Evolutionary conservation across 139 green algal species (phyloP).

Genomic region (Dunaliella primolecta): DNA sequence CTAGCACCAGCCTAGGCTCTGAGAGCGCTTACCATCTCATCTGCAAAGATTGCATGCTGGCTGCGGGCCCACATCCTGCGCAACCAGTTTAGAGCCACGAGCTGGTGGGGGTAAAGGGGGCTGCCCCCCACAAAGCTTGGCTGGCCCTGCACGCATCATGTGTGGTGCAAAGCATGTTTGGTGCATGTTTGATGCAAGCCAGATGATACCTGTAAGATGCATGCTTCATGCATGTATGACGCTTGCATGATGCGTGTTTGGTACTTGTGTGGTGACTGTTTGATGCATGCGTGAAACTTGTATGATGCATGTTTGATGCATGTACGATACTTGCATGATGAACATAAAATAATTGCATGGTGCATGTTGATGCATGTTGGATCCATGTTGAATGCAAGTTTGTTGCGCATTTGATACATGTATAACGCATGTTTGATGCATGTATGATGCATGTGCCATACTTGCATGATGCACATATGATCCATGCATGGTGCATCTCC

Average conservation of each 20-base stretch:
- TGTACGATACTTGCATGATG: background rate
- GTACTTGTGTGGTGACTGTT: too few relatives aligned
- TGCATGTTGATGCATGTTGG: background rate
- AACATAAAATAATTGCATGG: background rate
- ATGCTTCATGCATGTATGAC: background rate
- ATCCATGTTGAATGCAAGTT: too few relatives aligned
- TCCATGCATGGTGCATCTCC: too few relatives aligned
- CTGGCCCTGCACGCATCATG: conserved; percentile 17
- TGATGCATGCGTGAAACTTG: too few relatives aligned
- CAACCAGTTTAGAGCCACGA: conserved; percentile 69
- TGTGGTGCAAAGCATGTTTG: background rate
- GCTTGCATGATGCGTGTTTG: background rate
- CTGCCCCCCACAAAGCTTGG: conserved; percentile 36
- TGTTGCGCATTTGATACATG: too few relatives aligned
- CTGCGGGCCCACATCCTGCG: conserved; percentile 52
- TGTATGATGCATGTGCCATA: too few relatives aligned
- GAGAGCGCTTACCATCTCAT: conserved; percentile 66
- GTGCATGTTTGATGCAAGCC: background rate
- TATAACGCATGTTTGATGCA: too few relatives aligned
- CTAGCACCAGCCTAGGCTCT: too few relatives aligned
- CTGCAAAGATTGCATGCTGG: conserved; percentile 55
- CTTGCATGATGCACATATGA: too few relatives aligned
- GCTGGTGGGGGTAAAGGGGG: conserved; percentile 67
- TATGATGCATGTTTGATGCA: background rate
- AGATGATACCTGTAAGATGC: conserved; percentile 1